These are phyloP conservation scores for Gilbertella persicaria DNA, from an alignment of 371 early-diverging fungal species.

Conservation along the genomic window DNA sequence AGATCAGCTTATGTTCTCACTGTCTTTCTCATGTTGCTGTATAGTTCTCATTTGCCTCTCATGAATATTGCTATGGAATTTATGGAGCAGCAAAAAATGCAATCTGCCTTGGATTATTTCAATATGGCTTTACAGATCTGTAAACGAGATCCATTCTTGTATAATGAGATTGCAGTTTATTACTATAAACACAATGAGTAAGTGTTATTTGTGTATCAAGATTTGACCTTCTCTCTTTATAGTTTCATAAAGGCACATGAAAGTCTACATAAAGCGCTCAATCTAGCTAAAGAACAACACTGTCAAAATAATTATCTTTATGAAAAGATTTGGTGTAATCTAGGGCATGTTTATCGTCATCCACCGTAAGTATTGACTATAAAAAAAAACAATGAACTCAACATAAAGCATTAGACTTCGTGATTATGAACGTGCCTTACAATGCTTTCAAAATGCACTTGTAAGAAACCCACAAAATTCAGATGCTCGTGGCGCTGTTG, in stretches of 20 bases:
- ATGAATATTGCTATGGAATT: constrained; percentile 81
- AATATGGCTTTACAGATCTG: constrained; percentile 52
- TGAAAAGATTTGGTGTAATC: constrained; percentile 67
- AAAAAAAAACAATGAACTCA: neutral
- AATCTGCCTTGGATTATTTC: constrained; percentile 62
- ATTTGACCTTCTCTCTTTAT: neutral
- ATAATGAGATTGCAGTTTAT: constrained; percentile 72
- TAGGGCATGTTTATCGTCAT: constrained; percentile 71
- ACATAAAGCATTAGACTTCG: constrained; percentile 4
- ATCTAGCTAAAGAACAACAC: constrained; percentile 48
- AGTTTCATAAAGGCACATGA: constrained; percentile 58
- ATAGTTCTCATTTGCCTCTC: constrained; percentile 67
- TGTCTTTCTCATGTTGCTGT: neutral
- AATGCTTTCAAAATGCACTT: constrained; percentile 54
- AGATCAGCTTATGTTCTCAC: neutral
- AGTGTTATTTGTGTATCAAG: constrained; percentile 13
- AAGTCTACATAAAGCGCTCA: constrained; percentile 54
- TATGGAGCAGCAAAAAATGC: constrained; percentile 54
- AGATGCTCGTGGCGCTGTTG: constrained; percentile 44
- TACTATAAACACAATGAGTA: constrained; percentile 58
- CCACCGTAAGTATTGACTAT: constrained; percentile 47
- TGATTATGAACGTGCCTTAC: constrained; percentile 38
- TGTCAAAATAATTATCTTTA: constrained; percentile 43
- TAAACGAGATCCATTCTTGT: constrained; percentile 60
- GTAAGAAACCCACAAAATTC: constrained; percentile 34